Evolutionary conservation across 2,329 filamentous ascomycete genomes (phyloP).

Genomic region (Cercospora nicotianae): DNA sequence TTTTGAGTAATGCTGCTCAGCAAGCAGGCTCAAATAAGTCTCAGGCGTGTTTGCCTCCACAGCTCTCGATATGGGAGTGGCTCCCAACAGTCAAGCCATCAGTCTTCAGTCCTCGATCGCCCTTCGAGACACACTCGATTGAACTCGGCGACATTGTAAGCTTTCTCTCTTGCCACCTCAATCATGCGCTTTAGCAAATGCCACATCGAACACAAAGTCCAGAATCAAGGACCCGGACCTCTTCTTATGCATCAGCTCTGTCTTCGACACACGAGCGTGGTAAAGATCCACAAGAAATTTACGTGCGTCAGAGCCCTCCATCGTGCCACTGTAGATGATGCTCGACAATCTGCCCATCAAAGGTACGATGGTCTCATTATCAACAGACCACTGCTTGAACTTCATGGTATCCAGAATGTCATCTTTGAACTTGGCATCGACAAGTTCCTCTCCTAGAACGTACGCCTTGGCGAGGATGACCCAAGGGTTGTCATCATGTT

Average conservation of each 20-base stretch:
- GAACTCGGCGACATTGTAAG: not conserved
- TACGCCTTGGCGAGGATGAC: not conserved
- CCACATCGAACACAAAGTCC: not conserved
- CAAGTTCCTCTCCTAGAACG: conserved; percentile 3
- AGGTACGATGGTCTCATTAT: not conserved
- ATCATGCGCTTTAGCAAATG: not conserved
- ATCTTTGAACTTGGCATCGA: not conserved
- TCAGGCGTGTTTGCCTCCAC: not conserved
- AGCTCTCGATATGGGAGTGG: not conserved
- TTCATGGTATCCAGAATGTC: not conserved
- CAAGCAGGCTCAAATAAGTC: not conserved
- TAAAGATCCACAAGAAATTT: not conserved
- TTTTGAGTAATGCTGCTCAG: no score
- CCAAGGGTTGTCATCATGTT: not conserved
- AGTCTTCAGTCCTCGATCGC: no score
- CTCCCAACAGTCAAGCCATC: no score
- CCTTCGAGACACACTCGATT: no score
- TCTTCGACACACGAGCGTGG: not conserved
- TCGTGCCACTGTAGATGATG: conserved; percentile 10
- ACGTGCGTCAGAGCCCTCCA: not conserved
- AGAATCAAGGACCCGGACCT: not conserved
- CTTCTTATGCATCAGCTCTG: not conserved
- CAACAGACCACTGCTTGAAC: not conserved
- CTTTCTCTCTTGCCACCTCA: not conserved
- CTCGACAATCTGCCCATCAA: not conserved